Evolutionary conservation across 2,329 filamentous ascomycete species (phyloP), one percentile per base, ranked within the genome.

Genomic region (Xylaria polymorpha): DNA sequence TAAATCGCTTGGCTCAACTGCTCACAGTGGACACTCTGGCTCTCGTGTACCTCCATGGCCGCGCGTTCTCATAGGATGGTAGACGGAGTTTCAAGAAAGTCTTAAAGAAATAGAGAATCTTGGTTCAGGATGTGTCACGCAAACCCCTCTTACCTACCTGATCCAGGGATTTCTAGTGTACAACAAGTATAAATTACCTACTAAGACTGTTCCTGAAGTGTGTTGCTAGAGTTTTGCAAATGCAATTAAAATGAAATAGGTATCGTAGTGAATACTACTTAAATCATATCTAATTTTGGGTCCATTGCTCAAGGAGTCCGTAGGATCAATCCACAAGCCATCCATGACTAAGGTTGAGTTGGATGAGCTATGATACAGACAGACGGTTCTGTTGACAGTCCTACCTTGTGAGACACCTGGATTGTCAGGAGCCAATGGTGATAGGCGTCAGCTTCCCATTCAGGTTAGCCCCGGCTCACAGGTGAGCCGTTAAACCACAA

Each of bases 371-470:
- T 35, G 29, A 55, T 55, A 51, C 9, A 35, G 1, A 18, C 44
- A 12, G n/a, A 48, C 44, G 18, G 15, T 51, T 29, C 15, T 32
- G 14, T 53, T n/a, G 50, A 53, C 15, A 32, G 25, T 53, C 50
- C 50, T 56, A 56, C 35, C 32, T 2, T 37, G n/a, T 20, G 51
- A 55, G n/a, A 57, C 53, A 57, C 8, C 22, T 20, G 15, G 43
- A 61, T 65, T 29, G 56, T n/a, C 51, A 58, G 63, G 67, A 69
- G 67, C 67, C 67, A 67, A 67, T 67, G 46, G 50, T 12, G 39
- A 60, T 64, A 18, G 53, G 59, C 59, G 29, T 67, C 53, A n/a
- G 59, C 59, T 66, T 63, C 67, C 43, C 39, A n/a, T 69, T 69
- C 44, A 22, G 56, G 67, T 55, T 69, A 69, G 63, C 41, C 22